phyloP scores from a whole-genome alignment of 2,329 filamentous ascomycete species.

The Elsinoe ampelina region DNA sequence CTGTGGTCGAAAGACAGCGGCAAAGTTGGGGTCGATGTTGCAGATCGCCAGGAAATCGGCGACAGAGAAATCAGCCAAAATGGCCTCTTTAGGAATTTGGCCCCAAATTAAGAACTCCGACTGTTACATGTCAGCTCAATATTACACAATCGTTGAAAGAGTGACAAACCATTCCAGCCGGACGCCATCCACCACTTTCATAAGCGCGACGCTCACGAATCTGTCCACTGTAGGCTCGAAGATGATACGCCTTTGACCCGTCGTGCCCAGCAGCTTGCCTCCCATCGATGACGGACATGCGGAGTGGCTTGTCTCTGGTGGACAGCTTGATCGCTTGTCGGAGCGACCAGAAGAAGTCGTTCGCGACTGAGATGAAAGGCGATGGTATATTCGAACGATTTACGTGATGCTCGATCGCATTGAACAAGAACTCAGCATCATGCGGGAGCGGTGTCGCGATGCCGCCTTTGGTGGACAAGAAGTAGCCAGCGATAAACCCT shows the following conservation, averaged over 20 bases:
- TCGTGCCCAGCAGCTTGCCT: not conserved
- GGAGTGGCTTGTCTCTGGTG: not conserved
- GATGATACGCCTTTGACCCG: not conserved
- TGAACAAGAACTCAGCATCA: not conserved
- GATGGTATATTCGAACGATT: not conserved
- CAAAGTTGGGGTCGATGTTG: not conserved
- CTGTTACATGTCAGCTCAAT: not conserved
- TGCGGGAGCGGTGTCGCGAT: not conserved
- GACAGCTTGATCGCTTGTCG: not conserved
- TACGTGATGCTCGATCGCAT: not conserved
- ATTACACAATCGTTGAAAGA: too few relatives aligned
- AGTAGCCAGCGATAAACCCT: not conserved
- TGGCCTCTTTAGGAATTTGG: conserved; percentile 1
- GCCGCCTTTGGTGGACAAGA: not conserved
- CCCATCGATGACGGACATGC: not conserved
- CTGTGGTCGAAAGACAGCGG: not conserved
- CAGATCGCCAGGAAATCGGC: not conserved
- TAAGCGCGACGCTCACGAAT: not conserved
- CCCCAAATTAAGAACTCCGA: conserved; percentile 7
- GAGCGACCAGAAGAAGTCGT: not conserved
- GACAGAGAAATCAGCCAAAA: not conserved
- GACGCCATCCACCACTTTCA: not conserved
- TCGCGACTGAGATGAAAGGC: not conserved
- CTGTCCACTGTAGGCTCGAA: not conserved
- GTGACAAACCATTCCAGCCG: not conserved